Base-by-base conservation (phyloP, 1,284 basidiomycete species). In the Cutaneotrichosporon cutaneum region DNA sequence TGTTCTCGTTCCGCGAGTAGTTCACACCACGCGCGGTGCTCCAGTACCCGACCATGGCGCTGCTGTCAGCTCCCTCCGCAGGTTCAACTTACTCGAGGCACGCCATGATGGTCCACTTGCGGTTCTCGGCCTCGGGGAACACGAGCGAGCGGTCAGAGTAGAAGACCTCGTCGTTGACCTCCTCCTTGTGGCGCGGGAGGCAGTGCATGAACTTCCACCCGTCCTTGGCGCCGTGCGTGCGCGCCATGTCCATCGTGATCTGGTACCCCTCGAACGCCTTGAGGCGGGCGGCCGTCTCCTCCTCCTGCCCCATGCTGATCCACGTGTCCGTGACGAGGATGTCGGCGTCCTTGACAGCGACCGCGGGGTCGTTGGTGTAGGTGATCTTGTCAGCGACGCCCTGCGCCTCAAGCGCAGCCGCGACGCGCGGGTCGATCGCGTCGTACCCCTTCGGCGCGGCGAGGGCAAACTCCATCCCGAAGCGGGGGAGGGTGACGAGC, bases 231-330 rank as follows among this genome's bases (percentile, higher is more conserved):
- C 88, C 90, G 4, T 90, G 90, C 56, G 86, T 83, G 27, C 81
- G 80, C 76, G 91, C 92, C 45, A 94, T 83, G 56, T 83, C 77
- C 75, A 98, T 93, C 0, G 95, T 98, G 52, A 99, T 88, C 76
- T 98, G 96, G 81, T 94, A 99, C 2, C 95, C 95, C 10, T 84
- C 70, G 80, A 99, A 99, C 64, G 93, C 94, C 59, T 86, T 82
- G 54, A 97, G 80, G 35, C 95, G 88, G 71, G 92, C 87, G n/a
- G 83, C 89, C 71, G 94, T 94, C 77, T 97, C 92, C 1, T 88
- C 89, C 80, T 99, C 96, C 80, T 97, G 94, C 30, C 95, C 96
- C 95, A 99, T 99, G 4, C 92, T 95, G 71, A 99, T 94, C 92
- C 94, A 97, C 3, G 94, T 97, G 78, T 97, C 94, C 2, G 96